These are phyloP conservation scores for Ilex asprella DNA, from an alignment of 257 asterid genomes.

Conservation along the genomic window DNA sequence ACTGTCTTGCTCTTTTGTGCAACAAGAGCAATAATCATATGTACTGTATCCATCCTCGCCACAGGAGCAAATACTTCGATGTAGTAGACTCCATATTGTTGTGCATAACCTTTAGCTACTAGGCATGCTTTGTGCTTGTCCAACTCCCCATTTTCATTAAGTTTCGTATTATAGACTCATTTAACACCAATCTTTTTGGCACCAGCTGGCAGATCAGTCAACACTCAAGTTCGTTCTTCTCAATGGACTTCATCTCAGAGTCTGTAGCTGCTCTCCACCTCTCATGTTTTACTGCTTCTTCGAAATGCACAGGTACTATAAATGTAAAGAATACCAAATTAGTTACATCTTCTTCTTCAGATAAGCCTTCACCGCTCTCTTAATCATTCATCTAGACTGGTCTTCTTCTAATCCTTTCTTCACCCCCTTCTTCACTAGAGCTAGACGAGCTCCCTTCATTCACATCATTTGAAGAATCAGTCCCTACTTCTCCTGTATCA, in stretches of 20 bases:
- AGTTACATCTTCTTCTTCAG: neutral
- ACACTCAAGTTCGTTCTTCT: neutral
- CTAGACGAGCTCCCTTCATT: too few species aligned
- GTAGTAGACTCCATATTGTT: neutral
- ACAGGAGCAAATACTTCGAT: too few species aligned
- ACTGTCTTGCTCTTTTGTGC: neutral
- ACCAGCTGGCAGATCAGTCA: neutral
- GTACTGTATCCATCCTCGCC: too few species aligned
- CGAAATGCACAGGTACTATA: neutral
- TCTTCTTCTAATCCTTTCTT: neutral
- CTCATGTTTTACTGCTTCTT: neutral
- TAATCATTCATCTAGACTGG: neutral
- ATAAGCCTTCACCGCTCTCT: neutral
- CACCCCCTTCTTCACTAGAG: too few species aligned
- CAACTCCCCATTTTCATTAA: constrained; percentile 1
- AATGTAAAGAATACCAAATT: neutral
- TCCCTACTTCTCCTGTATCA: neutral
- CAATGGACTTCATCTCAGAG: neutral
- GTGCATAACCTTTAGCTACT: neutral
- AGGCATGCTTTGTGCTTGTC: neutral
- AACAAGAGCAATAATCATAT: neutral
- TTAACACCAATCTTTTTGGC: neutral
- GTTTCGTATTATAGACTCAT: constrained; percentile 1
- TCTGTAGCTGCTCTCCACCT: neutral
- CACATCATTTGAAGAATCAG: neutral